Base-by-base conservation (phyloP, 2,329 filamentous ascomycete species). In the Epicoccum sorghinum region DNA sequence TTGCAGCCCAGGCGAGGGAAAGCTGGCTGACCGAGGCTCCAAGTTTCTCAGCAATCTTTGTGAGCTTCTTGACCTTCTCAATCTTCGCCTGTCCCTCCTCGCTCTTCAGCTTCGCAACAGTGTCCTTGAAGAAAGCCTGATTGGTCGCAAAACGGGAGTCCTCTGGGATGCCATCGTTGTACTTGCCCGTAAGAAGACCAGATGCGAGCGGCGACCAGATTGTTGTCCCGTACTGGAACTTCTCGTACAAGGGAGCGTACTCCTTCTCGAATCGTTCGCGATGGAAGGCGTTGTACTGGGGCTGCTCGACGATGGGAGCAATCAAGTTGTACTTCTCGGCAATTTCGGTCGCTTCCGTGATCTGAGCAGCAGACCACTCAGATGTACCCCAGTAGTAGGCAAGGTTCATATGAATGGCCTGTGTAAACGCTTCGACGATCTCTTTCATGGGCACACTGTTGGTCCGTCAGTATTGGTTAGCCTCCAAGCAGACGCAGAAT, bases 321-420 rank as follows among this genome's bases (percentile, higher is more conserved):
- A 87, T 85, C 33, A 86, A 78, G 71, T 85, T 82, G 74, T 86
- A 83, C 37, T 85, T 85, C 71, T 86, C 83, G 51, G 79, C 80
- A 64, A 87, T 84, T 67, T 86, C 81, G 14, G 71, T 69, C 3
- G 85, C 85, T 70, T 86, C 83, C 56, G 78, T 79, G 69, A 87
- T 86, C 73, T 87, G 82, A 27, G 74, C 71, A 6, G 84, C 83
- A 40, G 73, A 78, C 84, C 84, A 87, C 68, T 87, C 84, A 0
- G 79, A 82, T 0, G 85, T 87, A 40, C 85, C 68, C 68, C 67
- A 70, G 55, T 73, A 72, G 73, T 86, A 85, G 22, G 83, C 83
- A 33, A 85, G 69, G 72, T 85, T 85, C 55, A 85, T 78, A 47
- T 79, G 71, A 52, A 81, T 82, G 38, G 73, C 70, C 59, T 82